Conservation (phyloP, 495 filamentous ascomycete genomes). For the Neurospora cerealis region DNA sequence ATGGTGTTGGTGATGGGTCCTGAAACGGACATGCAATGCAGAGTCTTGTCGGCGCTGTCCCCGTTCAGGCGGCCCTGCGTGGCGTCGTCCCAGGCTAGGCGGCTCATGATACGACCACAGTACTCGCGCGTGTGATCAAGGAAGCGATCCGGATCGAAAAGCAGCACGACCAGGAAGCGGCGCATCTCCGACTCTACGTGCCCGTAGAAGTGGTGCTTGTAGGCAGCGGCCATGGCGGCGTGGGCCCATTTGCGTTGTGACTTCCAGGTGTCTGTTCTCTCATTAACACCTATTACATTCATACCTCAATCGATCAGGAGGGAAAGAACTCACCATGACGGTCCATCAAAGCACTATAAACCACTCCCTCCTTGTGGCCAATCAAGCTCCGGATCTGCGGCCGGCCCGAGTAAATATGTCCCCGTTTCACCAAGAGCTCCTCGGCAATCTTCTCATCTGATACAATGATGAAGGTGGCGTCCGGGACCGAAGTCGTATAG, state of each 20-base stretch:
- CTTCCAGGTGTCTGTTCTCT: conserved; percentile 31
- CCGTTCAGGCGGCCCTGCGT: conserved; percentile 33
- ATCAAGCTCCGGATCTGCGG: conserved; percentile 39
- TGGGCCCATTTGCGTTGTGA: conserved; percentile 38
- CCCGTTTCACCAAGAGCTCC: conserved; percentile 44
- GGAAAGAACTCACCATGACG: conserved; percentile 38
- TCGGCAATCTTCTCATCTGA: conserved; percentile 47
- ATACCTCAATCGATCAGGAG: no score
- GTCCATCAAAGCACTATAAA: conserved; percentile 39
- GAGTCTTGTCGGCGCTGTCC: conserved; percentile 33
- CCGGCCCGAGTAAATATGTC: conserved; percentile 42
- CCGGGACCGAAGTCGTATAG: conserved; percentile 40
- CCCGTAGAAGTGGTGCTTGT: conserved; percentile 37
- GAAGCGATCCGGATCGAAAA: conserved; percentile 36
- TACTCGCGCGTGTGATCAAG: conserved; percentile 35
- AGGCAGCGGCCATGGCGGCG: conserved; percentile 37
- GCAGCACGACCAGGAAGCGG: conserved; percentile 30
- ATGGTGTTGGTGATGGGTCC: conserved; percentile 39
- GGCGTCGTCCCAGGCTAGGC: conserved; percentile 37
- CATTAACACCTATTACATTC: background rate
- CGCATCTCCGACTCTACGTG: conserved; percentile 37
- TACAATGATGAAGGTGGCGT: conserved; percentile 41
- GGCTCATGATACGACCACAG: conserved; percentile 37
- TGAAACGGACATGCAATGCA: conserved; percentile 39
- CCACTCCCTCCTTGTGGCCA: conserved; percentile 36